A percentile compares a stretch with the other conserved stretches of the same genome.
phyloP scores from a whole-genome alignment of 1,284 basidiomycete species.

The Stereum hirsutum region DNA sequence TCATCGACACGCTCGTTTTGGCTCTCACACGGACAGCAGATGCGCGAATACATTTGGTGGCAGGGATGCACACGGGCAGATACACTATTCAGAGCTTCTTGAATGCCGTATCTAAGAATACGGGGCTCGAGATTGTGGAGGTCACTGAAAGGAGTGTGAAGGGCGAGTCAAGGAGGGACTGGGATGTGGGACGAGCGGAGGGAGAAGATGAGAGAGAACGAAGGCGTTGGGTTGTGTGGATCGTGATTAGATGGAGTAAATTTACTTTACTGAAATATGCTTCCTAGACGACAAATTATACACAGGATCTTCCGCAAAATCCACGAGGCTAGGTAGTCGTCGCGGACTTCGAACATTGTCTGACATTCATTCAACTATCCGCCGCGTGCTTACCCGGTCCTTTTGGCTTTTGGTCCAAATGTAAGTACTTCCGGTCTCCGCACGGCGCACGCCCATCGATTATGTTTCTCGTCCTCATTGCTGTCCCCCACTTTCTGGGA shows the following conservation, averaged over 20 bases:
- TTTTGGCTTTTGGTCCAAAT: too few relatives aligned
- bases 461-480: too few relatives aligned
- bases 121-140: slow-evolving; percentile 38
- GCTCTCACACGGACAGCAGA: slow-evolving; percentile 32
- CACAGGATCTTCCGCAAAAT: too few relatives aligned
- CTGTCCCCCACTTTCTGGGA: too few relatives aligned
- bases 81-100: slow-evolving; percentile 60
- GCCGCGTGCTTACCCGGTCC: too few relatives aligned
- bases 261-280: too few relatives aligned
- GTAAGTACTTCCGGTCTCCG: too few relatives aligned
- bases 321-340: too few relatives aligned
- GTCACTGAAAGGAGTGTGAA: slow-evolving; percentile 38
- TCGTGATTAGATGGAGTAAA: slow-evolving; percentile 47
- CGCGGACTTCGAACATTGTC: too few relatives aligned
- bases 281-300: background rate
- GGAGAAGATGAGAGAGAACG: slow-evolving; percentile 54
- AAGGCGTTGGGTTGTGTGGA: slow-evolving; percentile 63
- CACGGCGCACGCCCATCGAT: too few relatives aligned
- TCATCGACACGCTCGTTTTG: slow-evolving; percentile 40
- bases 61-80: slow-evolving; percentile 65
- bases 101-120: slow-evolving; percentile 20
- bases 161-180: slow-evolving; percentile 30
- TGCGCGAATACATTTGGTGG: slow-evolving; percentile 51
- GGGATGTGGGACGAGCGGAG: slow-evolving; percentile 41
- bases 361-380: too few relatives aligned